Conservation (phyloP, 352 stramenopile genomes). For the Phytophthora capsici region DNA sequence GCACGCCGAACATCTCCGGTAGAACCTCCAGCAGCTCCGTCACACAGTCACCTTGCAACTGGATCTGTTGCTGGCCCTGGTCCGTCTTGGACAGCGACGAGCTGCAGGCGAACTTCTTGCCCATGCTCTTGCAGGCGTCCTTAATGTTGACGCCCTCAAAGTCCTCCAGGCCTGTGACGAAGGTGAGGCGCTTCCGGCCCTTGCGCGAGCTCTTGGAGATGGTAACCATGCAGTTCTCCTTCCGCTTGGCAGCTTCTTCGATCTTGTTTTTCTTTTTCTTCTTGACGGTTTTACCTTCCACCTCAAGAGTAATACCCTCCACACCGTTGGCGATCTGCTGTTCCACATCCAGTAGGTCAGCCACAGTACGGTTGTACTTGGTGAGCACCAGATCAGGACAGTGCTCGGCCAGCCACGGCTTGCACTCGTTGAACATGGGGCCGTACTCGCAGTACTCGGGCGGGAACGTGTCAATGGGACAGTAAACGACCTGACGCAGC, state of each 20-base stretch:
- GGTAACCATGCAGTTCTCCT: conserved; percentile 71
- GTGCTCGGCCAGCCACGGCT: conserved; percentile 81
- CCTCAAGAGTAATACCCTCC: conserved; percentile 77
- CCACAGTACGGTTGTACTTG: conserved; percentile 88
- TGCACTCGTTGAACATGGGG: conserved; percentile 86
- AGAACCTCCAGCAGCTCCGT: conserved; percentile 78
- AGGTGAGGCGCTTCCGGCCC: conserved; percentile 80
- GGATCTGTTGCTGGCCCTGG: conserved; percentile 80
- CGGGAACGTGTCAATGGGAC: conserved; percentile 83
- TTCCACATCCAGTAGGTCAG: conserved; percentile 78
- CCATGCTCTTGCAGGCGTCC: conserved; percentile 79
- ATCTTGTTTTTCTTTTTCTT: conserved; percentile 90
- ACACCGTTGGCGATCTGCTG: conserved; percentile 81
- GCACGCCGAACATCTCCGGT: conserved; percentile 78
- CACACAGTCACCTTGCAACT: conserved; percentile 82
- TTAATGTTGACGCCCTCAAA: conserved; percentile 87
- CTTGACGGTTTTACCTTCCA: conserved; percentile 72
- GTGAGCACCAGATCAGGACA: conserved; percentile 73
- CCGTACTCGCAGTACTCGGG: conserved; percentile 89
- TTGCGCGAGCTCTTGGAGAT: conserved; percentile 82
- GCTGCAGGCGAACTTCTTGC: conserved; percentile 86
- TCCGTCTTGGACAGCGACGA: conserved; percentile 82
- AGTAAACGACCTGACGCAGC: conserved; percentile 76
- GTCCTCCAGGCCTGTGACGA: conserved; percentile 83
- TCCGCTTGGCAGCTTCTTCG: conserved; percentile 70